Conservation (phyloP, 2,329 filamentous ascomycete genomes). For the Lizonia empirigonia region DNA sequence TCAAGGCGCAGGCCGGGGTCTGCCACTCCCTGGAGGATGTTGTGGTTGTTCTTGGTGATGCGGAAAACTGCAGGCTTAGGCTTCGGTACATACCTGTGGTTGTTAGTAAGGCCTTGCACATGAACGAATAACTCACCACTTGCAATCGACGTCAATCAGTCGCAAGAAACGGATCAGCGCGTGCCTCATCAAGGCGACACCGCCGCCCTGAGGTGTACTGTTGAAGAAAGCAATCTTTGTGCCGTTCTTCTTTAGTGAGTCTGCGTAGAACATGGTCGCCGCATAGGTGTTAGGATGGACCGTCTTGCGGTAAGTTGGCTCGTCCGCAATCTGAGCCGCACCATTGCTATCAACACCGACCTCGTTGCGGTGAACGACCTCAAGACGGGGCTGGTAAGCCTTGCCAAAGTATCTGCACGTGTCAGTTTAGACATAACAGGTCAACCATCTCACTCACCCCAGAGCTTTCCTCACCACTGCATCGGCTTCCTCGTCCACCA, state of each 20-base stretch:
- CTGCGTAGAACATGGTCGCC: conserved; percentile 66
- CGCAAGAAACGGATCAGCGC: conserved; percentile 74
- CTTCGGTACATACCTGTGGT: conserved; percentile 72
- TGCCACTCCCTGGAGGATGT: conserved; percentile 81
- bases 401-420: conserved; percentile 66
- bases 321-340: conserved; percentile 64
- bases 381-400: conserved; percentile 69
- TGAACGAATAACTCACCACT: conserved; percentile 64
- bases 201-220: conserved; percentile 79
- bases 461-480: conserved; percentile 81
- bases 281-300: conserved; percentile 69
- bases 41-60: conserved; percentile 86
- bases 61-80: conserved; percentile 79
- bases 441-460: conserved; percentile 58
- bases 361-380: conserved; percentile 68
- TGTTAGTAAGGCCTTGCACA: conserved; percentile 3
- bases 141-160: conserved; percentile 69
- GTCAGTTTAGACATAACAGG: background rate
- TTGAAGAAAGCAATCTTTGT: conserved; percentile 79
- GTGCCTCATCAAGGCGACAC: conserved; percentile 82
- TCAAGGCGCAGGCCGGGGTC: conserved; percentile 66
- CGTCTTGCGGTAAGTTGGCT: conserved; percentile 64
- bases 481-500: conserved; percentile 81
- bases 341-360: conserved; percentile 74
- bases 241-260: conserved; percentile 66